Base-by-base conservation (phyloP, 805 yeast genomes). In the Candida incommunis region DNA sequence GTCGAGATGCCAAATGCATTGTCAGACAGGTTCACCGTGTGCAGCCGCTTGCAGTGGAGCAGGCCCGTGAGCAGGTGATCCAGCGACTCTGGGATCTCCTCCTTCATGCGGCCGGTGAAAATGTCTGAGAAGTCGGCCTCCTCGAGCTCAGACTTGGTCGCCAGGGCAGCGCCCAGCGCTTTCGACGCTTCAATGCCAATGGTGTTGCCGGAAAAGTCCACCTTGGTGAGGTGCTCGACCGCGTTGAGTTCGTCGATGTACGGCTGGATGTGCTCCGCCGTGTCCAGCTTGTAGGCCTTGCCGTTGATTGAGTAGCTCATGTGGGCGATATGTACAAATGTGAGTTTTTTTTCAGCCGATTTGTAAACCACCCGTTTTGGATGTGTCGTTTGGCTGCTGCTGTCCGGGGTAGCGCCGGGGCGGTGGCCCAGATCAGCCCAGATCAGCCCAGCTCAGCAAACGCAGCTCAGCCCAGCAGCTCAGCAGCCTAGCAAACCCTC, bases 1-100 rank as follows among this genome's bases (percentile, higher is more conserved):
- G 97, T 83, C 58, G 92, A 94, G 58, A 92, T 80, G 11, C 99
- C 99, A 61, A 90, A 82, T 0, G 99, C 99, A 61, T 92, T 92
- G 63, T 92, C 98, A 55, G 94, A 80, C 50, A 92, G 70, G 62
- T 92, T 83, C 48, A 92, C 68, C 34, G 85, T 78, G 50, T 74
- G 73, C 53, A 90, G 70, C 23, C 80, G 73, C 43, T 80, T 75
- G 54, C 85, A 79, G 50, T 75, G 63, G 51, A 84, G 68, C 44
- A 92, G 70, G 2, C 83, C 82, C 20, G 87, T 82, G 50, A 88
- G 74, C 50, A 92, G 68, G 52, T 71, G 69, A 47, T 74, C 75
- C 60, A 92, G 72, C 3, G 95, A 78, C 51, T 77, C 74, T 20
- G 96, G 97, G 50, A 92, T 94, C 65, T 92, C 99, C 47, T 88